Evolutionary conservation across 2,329 filamentous ascomycete genomes (phyloP).

Genomic region (Geosmithia putterillii): DNA sequence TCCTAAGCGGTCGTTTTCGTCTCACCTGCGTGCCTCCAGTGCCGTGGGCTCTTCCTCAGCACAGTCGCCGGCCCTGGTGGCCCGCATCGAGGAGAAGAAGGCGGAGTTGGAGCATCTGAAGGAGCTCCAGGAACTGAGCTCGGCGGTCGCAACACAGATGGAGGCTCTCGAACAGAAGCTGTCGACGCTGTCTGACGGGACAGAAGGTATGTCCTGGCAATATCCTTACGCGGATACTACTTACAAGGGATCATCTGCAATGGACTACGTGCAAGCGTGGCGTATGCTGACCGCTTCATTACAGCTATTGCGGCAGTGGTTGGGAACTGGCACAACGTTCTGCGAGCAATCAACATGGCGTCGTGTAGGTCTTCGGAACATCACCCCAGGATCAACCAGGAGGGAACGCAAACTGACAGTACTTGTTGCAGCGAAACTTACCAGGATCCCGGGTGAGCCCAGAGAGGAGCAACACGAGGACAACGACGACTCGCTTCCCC

Average conservation of each 20-base stretch:
- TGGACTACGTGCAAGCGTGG: neutral
- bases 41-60: constrained; percentile 34
- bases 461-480: constrained; percentile 22
- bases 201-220: constrained; percentile 65
- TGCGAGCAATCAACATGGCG: constrained; percentile 77
- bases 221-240: neutral
- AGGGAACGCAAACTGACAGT: neutral
- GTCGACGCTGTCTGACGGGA: constrained; percentile 65
- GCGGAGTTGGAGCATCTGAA: constrained; percentile 68
- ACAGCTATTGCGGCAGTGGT: constrained; percentile 73
- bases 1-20: constrained; percentile 44
- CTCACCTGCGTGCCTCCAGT: constrained; percentile 55
- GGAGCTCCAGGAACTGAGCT: constrained; percentile 67
- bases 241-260: no score
- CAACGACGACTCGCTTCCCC: constrained; percentile 46
- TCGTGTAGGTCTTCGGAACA: constrained; percentile 45
- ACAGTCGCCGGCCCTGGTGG: constrained; percentile 58
- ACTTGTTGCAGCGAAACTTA: constrained; percentile 48
- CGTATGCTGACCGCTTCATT: constrained; percentile 10
- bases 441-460: constrained; percentile 34
- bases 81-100: constrained; percentile 77
- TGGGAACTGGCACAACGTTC: constrained; percentile 78
- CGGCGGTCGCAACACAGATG: constrained; percentile 70
- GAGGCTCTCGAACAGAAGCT: constrained; percentile 69
- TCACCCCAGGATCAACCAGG: neutral